Percentiles rank a stretch among this genome's conserved stretches.
Conservation (phyloP, 2,329 filamentous ascomycete genomes). For the Rhinocladiella similis region DNA sequence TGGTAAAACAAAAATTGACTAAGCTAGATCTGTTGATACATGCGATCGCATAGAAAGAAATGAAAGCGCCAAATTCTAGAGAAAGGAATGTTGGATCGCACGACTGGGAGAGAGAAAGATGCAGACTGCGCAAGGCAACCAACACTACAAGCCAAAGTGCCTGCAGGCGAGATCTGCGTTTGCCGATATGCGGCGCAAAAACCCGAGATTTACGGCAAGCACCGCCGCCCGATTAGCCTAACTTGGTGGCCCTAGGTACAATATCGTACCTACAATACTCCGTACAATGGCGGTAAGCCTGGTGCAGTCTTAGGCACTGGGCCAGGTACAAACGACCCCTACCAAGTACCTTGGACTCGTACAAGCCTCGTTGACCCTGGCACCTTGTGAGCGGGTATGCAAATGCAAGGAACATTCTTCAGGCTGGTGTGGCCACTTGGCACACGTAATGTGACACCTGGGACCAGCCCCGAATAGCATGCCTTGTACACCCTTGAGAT, state of each 20-base stretch:
- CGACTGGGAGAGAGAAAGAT: not conserved
- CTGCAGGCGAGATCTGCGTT: conserved; percentile 1
- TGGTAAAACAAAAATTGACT: not conserved
- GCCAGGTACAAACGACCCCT: too few species aligned
- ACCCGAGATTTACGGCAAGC: not conserved
- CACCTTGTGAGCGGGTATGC: not conserved
- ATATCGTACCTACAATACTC: too few species aligned
- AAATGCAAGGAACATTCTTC: not conserved
- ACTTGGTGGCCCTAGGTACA: too few species aligned
- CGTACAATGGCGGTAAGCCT: too few species aligned
- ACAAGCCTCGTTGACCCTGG: not conserved
- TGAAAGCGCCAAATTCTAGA: conserved; percentile 1
- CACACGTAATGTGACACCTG: not conserved
- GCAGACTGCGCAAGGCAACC: conserved; percentile 1
- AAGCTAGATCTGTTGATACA: not conserved
- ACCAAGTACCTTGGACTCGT: too few species aligned
- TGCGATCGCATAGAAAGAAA: not conserved
- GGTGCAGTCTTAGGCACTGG: too few species aligned
- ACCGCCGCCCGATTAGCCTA: not conserved
- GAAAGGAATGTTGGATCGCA: conserved; percentile 2
- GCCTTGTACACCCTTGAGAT: not conserved
- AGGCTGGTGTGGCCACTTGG: not conserved
- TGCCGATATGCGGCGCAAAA: not conserved
- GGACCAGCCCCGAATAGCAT: not conserved
- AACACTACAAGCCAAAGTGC: not conserved